Evolutionary conservation across 176 grass and related monocot species (phyloP).

Genomic region (Rhynchospora tenuis): DNA sequence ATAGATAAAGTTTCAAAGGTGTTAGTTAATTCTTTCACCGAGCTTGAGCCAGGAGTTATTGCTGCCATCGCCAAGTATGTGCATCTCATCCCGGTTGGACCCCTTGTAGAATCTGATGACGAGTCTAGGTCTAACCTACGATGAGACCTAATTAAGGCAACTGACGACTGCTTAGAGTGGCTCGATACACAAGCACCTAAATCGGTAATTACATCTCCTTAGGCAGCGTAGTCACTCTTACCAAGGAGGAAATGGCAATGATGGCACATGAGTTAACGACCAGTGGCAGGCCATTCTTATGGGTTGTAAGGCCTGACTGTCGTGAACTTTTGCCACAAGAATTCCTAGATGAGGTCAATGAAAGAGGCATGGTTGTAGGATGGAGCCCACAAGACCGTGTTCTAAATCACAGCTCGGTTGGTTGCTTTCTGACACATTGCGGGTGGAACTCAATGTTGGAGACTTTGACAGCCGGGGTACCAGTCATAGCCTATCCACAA

Average conservation of each 20-base stretch:
- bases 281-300: constrained; percentile 50
- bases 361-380: no score
- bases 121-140: constrained; percentile 13
- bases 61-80: constrained; percentile 20
- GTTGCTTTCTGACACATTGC: no score
- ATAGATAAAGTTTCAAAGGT: constrained; percentile 53
- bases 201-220: constrained; percentile 66
- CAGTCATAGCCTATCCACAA: no score
- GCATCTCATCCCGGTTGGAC: constrained; percentile 48
- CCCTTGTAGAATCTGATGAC: constrained; percentile 41
- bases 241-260: constrained; percentile 36
- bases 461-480: no score
- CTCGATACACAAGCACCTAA: constrained; percentile 39
- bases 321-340: no score
- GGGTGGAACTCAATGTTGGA: no score
- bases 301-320: no score
- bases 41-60: constrained; percentile 51
- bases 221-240: constrained; percentile 60
- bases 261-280: constrained; percentile 47
- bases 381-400: no score
- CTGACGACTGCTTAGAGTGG: constrained; percentile 47
- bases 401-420: constrained; percentile 47
- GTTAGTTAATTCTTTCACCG: constrained; percentile 62
- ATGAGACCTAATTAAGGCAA: constrained; percentile 40
- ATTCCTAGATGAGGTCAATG: no score